phyloP scores from a whole-genome alignment of 768 basidiomycete genomes.

The Rhizopogon vesiculosus region DNA sequence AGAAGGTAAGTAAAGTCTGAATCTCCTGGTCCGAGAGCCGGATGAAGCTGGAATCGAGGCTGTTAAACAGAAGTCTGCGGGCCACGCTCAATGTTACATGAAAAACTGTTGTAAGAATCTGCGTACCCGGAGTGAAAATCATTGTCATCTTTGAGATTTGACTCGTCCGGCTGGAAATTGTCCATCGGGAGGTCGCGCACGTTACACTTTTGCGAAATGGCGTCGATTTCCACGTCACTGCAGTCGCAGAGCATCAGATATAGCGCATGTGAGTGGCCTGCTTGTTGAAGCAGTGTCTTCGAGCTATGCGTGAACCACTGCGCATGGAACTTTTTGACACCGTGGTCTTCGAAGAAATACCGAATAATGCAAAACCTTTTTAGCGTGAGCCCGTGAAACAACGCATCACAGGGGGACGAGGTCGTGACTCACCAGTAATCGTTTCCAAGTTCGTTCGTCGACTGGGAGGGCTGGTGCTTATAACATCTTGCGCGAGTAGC shows the following conservation, averaged over 20 bases:
- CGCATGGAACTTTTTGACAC: conserved; percentile 56
- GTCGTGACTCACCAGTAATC: conserved; percentile 47
- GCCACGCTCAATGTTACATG: background rate
- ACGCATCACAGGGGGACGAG: background rate
- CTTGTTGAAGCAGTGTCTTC: conserved; percentile 63
- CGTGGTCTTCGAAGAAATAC: conserved; percentile 50
- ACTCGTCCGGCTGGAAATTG: conserved; percentile 45
- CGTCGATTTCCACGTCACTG: conserved; percentile 47
- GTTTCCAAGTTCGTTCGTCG: conserved; percentile 53
- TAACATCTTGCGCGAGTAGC: conserved; percentile 37
- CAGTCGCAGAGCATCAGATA: conserved; percentile 52
- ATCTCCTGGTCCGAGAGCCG: conserved; percentile 36
- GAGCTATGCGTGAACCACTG: conserved; percentile 66
- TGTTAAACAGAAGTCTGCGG: conserved; percentile 48
- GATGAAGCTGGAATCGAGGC: conserved; percentile 39
- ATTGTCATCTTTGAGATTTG: conserved; percentile 30
- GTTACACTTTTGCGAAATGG: conserved; percentile 57
- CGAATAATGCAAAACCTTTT: conserved; percentile 70
- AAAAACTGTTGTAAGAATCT: background rate
- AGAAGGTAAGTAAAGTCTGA: conserved; percentile 21
- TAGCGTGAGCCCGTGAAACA: background rate
- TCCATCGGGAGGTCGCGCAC: conserved; percentile 36
- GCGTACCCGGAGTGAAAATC: conserved; percentile 58
- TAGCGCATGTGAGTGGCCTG: conserved; percentile 56
- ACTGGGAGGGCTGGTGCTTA: conserved; percentile 34